These are phyloP conservation scores for Tricholoma sp. DNA, from an alignment of 768 basidiomycete genomes.

Conservation along the genomic window DNA sequence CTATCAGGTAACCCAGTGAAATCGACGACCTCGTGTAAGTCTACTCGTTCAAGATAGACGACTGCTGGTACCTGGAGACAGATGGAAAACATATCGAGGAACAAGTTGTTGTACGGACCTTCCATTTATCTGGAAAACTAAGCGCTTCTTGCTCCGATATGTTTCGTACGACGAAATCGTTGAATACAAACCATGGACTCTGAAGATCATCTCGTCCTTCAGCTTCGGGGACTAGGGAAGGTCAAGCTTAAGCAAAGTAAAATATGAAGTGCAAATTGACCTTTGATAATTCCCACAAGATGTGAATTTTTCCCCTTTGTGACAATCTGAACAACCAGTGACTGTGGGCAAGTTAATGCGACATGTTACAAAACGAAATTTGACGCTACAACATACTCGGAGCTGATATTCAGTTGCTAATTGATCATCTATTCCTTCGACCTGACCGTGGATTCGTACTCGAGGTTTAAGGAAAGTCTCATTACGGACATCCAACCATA, in stretches of 20 bases:
- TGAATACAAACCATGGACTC: slow-evolving; percentile 91
- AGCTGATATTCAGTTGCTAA: slow-evolving; percentile 63
- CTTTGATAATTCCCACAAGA: slow-evolving; percentile 83
- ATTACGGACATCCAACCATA: slow-evolving; percentile 68
- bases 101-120: slow-evolving; percentile 48
- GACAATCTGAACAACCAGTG: slow-evolving; percentile 76
- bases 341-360: slow-evolving; percentile 34
- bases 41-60: slow-evolving; percentile 82
- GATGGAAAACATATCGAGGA: neutral
- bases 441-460: slow-evolving; percentile 54
- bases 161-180: slow-evolving; percentile 88
- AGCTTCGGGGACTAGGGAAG: slow-evolving; percentile 60
- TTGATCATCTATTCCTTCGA: slow-evolving; percentile 52
- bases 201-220: slow-evolving; percentile 34
- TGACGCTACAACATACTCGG: slow-evolving; percentile 38
- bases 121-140: slow-evolving; percentile 87
- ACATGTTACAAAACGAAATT: neutral
- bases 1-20: slow-evolving; percentile 57
- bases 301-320: slow-evolving; percentile 72
- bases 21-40: slow-evolving; percentile 54
- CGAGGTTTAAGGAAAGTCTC: slow-evolving; percentile 57
- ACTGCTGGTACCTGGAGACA: slow-evolving; percentile 69
- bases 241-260: neutral
- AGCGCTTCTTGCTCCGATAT: slow-evolving; percentile 85
- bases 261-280: slow-evolving; percentile 31